phyloP scores from a whole-genome alignment of 73 alveolate species.

The Tetrahymena malaccensis region DNA sequence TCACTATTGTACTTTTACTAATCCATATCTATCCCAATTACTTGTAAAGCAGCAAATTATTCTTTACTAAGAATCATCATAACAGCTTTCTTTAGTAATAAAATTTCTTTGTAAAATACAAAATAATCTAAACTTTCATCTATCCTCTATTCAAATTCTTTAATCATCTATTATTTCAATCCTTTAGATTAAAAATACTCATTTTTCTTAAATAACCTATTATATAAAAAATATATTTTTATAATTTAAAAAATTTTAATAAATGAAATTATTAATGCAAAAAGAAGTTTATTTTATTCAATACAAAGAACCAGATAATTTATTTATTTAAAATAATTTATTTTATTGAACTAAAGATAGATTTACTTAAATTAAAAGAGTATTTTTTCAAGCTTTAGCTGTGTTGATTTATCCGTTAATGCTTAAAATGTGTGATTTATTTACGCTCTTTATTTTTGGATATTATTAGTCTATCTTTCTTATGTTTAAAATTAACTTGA shows the following conservation, averaged over 20 bases:
- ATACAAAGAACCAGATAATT: too few species aligned
- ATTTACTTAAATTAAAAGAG: not conserved
- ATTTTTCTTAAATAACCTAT: not conserved
- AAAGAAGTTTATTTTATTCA: too few species aligned
- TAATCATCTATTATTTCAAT: not conserved
- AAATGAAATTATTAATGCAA: too few species aligned
- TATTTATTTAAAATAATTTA: too few species aligned
- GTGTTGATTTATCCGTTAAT: not conserved
- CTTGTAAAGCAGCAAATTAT: not conserved
- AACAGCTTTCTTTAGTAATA: not conserved
- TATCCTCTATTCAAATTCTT: not conserved
- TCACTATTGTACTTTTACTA: not conserved
- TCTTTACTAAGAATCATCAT: not conserved
- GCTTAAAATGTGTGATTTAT: too few species aligned
- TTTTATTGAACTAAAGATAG: too few species aligned
- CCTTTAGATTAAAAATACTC: not conserved
- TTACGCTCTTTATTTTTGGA: too few species aligned
- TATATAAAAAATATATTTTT: too few species aligned
- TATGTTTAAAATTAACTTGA: not conserved
- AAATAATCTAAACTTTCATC: not conserved
- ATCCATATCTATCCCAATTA: not conserved
- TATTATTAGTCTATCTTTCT: not conserved
- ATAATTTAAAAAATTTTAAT: too few species aligned
- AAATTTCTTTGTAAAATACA: not conserved
- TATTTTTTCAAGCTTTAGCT: not conserved